Base-by-base conservation (phyloP, 2,329 filamentous ascomycete species). In the Myriosclerotinia curreyana region DNA sequence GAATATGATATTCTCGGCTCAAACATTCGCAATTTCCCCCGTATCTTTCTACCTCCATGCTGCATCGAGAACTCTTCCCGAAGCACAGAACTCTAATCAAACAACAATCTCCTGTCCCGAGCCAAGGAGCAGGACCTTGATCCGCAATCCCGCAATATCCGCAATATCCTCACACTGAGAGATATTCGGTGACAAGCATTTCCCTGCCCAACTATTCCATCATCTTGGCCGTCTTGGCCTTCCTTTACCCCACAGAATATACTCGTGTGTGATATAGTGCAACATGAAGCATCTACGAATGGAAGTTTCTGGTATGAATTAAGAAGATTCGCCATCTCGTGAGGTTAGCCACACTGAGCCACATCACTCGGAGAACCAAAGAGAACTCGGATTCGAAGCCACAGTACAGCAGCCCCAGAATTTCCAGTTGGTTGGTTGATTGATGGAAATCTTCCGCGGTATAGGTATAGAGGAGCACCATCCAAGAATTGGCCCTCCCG, bases 1-100 rank as follows among this genome's bases (percentile, higher is more conserved):
- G n/a, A 59, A 22, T 42, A 59, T 59, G 42, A 59, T 59, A 31
- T 59, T 42, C 53, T 59, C 44, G 44, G 40, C 40, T 22, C 28
- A 17, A 48, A 15, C 28, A 48, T 48, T 48, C 55, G 55, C 55
- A 20, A 38, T 48, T 36, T n/a, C 22, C 25, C n/a, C 42, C 42
- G 55, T 48, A 59, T 59, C 9, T 44, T 59, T 25, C 55, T 17
- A 36, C 31, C 55, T 48, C 55, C 55, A 31, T 48, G 28, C n/a
- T 49, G 55, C n/a, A 59, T 59, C 48, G 42, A 34, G 54, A 22
- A 48, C 28, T 36, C 42, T n/a, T 48, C 20, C 55, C 55, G 44
- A 11, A 22, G 36, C 36, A 28, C 42, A 58, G 42, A 46, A 31
- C 40, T 44, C 12, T 46, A 56, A 56, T 58, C 40, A 46, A 58